Conservation (phyloP, 306 rosid species). For the Cajanus cajan region DNA sequence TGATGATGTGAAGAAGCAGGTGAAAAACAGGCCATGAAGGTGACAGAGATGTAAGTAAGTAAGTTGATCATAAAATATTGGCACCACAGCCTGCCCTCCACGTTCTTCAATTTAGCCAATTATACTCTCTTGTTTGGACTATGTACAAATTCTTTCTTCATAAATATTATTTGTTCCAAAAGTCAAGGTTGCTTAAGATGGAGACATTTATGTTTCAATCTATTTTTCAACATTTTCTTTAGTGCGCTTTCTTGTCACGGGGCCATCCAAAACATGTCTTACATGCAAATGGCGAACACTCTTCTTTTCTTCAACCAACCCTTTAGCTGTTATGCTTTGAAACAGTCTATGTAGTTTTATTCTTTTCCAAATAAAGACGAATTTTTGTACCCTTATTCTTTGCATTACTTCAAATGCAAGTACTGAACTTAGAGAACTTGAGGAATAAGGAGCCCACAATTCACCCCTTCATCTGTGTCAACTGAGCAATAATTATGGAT, state of each 20-base stretch:
- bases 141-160: slow-evolving; percentile 15
- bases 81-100: not conserved
- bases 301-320: slow-evolving; percentile 29
- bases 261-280: slow-evolving; percentile 57
- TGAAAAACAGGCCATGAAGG: slow-evolving; percentile 27
- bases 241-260: slow-evolving; percentile 60
- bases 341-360: not conserved
- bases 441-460: slow-evolving; percentile 17
- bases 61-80: not conserved
- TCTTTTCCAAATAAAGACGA: slow-evolving; percentile 16
- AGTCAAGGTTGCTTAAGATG: slow-evolving; percentile 56
- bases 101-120: slow-evolving; percentile 2
- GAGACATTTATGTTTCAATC: slow-evolving; percentile 38
- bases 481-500: slow-evolving; percentile 32
- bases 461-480: slow-evolving; percentile 11
- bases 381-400: not conserved
- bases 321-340: slow-evolving; percentile 26
- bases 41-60: slow-evolving; percentile 24
- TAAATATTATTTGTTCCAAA: slow-evolving; percentile 32
- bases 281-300: slow-evolving; percentile 47
- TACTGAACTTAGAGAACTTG: not conserved
- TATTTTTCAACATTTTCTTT: slow-evolving; percentile 42
- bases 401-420: slow-evolving; percentile 26
- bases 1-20: slow-evolving; percentile 29
- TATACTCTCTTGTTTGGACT: slow-evolving; percentile 29